Evolutionary conservation across 2,329 filamentous ascomycete species (phyloP).

Genomic region (Trichoderma gracile): DNA sequence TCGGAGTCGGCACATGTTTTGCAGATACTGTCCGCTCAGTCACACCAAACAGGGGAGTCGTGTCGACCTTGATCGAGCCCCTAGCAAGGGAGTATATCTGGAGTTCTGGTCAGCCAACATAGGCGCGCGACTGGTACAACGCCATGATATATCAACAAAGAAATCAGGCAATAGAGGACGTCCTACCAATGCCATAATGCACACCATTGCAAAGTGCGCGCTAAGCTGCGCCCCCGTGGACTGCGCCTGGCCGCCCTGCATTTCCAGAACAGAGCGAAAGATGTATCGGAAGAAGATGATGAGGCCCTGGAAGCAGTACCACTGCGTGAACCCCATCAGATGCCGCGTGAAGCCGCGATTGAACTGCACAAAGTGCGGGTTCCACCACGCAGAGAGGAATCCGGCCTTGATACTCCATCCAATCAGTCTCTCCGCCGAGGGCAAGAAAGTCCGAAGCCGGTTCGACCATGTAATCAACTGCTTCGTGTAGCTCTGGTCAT

Average conservation of each 20-base stretch:
- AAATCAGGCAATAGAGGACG: not conserved
- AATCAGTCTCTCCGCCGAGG: conserved; percentile 44
- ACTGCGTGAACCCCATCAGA: conserved; percentile 61
- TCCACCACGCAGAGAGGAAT: conserved; percentile 64
- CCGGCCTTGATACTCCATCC: conserved; percentile 52
- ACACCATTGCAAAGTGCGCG: conserved; percentile 57
- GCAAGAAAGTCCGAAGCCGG: conserved; percentile 38
- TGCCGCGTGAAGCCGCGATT: conserved; percentile 61
- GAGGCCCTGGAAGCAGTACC: conserved; percentile 66
- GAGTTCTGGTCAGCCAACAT: conserved; percentile 30
- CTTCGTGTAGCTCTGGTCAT: conserved; percentile 32
- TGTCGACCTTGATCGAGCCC: conserved; percentile 56
- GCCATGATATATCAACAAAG: not conserved
- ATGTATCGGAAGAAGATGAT: conserved; percentile 57
- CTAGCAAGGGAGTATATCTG: conserved; percentile 50
- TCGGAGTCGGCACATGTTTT: conserved; percentile 33
- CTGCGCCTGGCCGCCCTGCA: conserved; percentile 42
- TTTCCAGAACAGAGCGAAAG: conserved; percentile 47
- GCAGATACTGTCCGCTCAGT: conserved; percentile 32
- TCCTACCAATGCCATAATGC: conserved; percentile 56
- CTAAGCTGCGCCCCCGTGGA: conserved; percentile 47
- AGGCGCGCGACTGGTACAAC: not conserved
- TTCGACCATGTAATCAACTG: conserved; percentile 28
- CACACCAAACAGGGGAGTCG: conserved; percentile 53
- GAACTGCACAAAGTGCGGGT: conserved; percentile 63